These are phyloP conservation scores for Boletus semigastroideus DNA, from an alignment of 1,284 basidiomycete genomes.

Conservation along the genomic window DNA sequence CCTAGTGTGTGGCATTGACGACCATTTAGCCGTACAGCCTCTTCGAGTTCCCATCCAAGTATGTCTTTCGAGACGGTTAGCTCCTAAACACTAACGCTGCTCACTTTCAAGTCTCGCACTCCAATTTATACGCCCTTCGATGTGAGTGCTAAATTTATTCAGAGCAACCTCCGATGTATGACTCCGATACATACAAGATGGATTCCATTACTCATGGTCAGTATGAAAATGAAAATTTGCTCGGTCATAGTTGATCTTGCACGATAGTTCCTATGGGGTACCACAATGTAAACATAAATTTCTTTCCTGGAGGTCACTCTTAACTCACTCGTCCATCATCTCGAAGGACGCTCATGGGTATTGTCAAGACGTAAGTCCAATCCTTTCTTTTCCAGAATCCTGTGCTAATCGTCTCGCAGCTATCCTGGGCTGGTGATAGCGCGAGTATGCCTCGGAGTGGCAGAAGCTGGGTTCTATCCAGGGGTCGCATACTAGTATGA, in stretches of 20 bases:
- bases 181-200: neutral
- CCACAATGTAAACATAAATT: neutral
- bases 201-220: slow-evolving; percentile 8
- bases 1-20: neutral
- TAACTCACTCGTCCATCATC: neutral
- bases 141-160: neutral
- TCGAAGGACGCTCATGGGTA: slow-evolving; percentile 3
- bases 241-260: neutral
- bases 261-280: slow-evolving; percentile 1
- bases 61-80: neutral
- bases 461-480: slow-evolving; percentile 4
- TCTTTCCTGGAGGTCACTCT: neutral
- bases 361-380: slow-evolving; percentile 1
- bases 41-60: slow-evolving; percentile 4
- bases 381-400: neutral
- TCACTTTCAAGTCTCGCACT: neutral
- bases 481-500: slow-evolving; percentile 1
- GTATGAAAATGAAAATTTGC: neutral
- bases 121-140: neutral
- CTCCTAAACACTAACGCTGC: neutral
- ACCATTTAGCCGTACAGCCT: neutral
- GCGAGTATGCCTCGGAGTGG: slow-evolving; percentile 3
- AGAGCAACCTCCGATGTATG: neutral
- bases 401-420: neutral
- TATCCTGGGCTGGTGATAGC: slow-evolving; percentile 1